Evolutionary conservation across 768 basidiomycete genomes (phyloP).

Genomic region (Russula foetens): DNA sequence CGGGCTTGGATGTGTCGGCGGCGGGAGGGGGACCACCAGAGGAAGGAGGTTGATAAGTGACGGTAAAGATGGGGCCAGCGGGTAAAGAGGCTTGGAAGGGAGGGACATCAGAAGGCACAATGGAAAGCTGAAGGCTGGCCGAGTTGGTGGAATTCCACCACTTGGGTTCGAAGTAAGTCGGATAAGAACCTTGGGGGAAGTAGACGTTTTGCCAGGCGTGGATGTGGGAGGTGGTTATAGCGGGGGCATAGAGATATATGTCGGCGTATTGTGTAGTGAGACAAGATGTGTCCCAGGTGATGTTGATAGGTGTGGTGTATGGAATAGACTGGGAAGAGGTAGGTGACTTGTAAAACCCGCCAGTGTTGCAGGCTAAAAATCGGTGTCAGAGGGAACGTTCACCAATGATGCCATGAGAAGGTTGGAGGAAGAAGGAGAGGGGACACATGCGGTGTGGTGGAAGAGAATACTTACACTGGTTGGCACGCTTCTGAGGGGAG

Average conservation of each 20-base stretch:
- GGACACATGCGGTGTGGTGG: not conserved
- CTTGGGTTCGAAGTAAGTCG: conserved; percentile 43
- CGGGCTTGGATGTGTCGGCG: conserved; percentile 36
- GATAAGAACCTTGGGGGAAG: conserved; percentile 41
- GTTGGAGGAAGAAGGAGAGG: not conserved
- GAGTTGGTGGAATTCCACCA: conserved; percentile 63
- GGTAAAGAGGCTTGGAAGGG: conserved; percentile 46
- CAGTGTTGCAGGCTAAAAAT: conserved; percentile 40
- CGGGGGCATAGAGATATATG: conserved; percentile 59
- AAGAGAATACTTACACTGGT: not conserved
- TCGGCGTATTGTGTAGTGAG: conserved; percentile 44
- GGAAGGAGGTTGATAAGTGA: conserved; percentile 43
- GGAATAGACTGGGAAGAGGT: conserved; percentile 39
- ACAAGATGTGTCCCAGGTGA: conserved; percentile 62
- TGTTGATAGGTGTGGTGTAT: conserved; percentile 40
- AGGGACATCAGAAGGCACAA: conserved; percentile 43
- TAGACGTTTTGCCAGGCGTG: conserved; percentile 52
- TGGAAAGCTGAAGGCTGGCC: conserved; percentile 47
- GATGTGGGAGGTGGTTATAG: conserved; percentile 33
- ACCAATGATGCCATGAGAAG: no score
- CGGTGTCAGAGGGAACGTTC: not conserved
- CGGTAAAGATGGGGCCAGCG: conserved; percentile 63
- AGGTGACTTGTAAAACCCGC: conserved; percentile 57
- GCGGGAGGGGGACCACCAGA: conserved; percentile 35
- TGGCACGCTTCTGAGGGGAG: not conserved